Evolutionary conservation across 768 basidiomycete genomes (phyloP).

Genomic region (Tubosaeta sp.): DNA sequence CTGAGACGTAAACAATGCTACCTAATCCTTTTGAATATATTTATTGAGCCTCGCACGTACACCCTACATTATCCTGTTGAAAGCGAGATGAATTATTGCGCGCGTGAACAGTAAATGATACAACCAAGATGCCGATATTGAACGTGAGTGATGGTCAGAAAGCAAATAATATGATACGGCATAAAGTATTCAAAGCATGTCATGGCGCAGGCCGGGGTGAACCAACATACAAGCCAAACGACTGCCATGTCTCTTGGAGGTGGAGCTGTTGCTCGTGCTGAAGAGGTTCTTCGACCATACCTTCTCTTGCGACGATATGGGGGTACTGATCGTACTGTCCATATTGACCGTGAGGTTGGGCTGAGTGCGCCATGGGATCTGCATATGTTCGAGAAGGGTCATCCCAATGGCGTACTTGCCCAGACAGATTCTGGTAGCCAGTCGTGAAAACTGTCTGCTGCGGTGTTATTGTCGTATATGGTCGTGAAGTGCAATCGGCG

Average conservation of each 20-base stretch:
- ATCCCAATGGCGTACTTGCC: constrained; percentile 15
- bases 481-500: constrained; percentile 5
- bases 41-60: neutral
- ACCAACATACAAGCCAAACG: constrained; percentile 57
- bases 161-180: neutral
- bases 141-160: neutral
- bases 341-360: constrained; percentile 1
- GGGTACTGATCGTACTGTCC: constrained; percentile 4
- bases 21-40: neutral
- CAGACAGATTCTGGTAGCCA: constrained; percentile 10
- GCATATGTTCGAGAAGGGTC: constrained; percentile 1
- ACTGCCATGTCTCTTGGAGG: constrained; percentile 60
- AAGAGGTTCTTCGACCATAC: constrained; percentile 2
- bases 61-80: neutral
- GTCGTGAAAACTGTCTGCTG: neutral
- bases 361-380: neutral
- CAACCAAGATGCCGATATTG: neutral
- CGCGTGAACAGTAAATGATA: neutral
- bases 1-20: neutral
- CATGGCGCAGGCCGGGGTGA: constrained; percentile 8
- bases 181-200: neutral
- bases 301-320: neutral
- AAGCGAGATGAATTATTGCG: neutral
- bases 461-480: constrained; percentile 2
- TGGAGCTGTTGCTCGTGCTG: constrained; percentile 16